Percentiles rank a stretch among this genome's conserved stretches.
phyloP scores from a whole-genome alignment of 345 rosid species.

The Acer negundo region DNA sequence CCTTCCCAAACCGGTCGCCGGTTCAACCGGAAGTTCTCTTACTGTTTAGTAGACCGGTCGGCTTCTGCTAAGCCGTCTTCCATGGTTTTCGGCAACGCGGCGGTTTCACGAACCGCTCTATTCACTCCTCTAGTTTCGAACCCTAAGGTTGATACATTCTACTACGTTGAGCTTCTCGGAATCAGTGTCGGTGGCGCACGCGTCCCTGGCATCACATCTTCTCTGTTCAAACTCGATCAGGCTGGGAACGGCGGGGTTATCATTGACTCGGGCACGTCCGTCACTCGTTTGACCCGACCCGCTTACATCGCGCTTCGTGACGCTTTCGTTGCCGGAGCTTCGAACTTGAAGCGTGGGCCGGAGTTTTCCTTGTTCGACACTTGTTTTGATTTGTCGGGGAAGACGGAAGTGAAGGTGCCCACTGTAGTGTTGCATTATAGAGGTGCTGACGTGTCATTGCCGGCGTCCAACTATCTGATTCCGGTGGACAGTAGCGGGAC shows the following conservation, averaged over 20 bases:
- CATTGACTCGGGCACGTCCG: conserved; percentile 85
- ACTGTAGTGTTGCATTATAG: conserved; percentile 71
- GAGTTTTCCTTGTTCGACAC: conserved; percentile 76
- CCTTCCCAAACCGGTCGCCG: conserved; percentile 80
- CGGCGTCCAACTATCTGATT: conserved; percentile 87
- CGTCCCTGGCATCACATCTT: conserved; percentile 64
- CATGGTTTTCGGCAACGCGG: conserved; percentile 74
- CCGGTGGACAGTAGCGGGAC: conserved; percentile 75
- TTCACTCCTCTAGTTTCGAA: conserved; percentile 78
- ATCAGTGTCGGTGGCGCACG: conserved; percentile 88
- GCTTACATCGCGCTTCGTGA: conserved; percentile 68
- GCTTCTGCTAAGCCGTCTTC: conserved; percentile 81
- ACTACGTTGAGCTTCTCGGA: conserved; percentile 83
- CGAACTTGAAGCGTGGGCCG: conserved; percentile 47
- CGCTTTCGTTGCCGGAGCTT: conserved; percentile 59
- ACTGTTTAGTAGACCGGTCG: conserved; percentile 88
- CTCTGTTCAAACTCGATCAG: conserved; percentile 68
- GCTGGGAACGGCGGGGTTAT: conserved; percentile 91
- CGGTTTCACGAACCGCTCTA: conserved; percentile 65
- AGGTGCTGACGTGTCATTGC: conserved; percentile 73
- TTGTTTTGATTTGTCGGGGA: conserved; percentile 73
- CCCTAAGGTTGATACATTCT: conserved; percentile 91
- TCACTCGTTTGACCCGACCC: conserved; percentile 73
- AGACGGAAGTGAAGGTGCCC: conserved; percentile 70
- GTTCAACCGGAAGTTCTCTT: conserved; percentile 79